Conservation (phyloP, 192 early-diverging fungal species). For the Piromyces finnis region DNA sequence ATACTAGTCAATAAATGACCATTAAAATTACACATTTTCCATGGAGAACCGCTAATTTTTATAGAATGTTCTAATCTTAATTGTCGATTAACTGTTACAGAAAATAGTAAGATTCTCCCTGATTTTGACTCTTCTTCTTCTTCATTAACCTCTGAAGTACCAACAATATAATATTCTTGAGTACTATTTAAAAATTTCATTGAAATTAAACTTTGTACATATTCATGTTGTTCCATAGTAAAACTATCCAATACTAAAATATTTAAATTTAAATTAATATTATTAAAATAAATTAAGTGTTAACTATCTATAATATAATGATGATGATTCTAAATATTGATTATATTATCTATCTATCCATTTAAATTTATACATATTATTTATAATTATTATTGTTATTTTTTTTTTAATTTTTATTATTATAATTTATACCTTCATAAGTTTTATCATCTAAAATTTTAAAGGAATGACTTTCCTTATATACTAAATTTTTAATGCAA, state of each 20-base stretch:
- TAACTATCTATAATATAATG: no score
- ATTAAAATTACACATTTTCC: slow-evolving; percentile 51
- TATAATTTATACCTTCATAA: slow-evolving; percentile 51
- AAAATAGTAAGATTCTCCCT: slow-evolving; percentile 55
- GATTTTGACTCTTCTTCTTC: slow-evolving; percentile 39
- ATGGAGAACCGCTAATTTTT: slow-evolving; percentile 13
- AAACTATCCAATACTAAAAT: slow-evolving; percentile 17
- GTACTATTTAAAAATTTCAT: slow-evolving; percentile 13
- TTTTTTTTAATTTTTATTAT: no score
- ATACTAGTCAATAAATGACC: slow-evolving; percentile 47
- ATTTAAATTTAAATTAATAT: no score
- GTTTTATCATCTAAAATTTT: slow-evolving; percentile 50
- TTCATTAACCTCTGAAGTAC: slow-evolving; percentile 43
- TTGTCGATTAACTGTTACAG: slow-evolving; percentile 18
- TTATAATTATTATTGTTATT: neutral
- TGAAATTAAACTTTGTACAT: slow-evolving; percentile 18
- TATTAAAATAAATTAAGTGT: no score
- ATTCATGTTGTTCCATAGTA: slow-evolving; percentile 15
- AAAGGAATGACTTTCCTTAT: slow-evolving; percentile 25
- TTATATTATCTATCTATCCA: no score
- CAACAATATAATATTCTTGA: slow-evolving; percentile 43
- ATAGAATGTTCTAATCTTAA: slow-evolving; percentile 21
- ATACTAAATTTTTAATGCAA: slow-evolving; percentile 6
- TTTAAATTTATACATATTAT: no score
- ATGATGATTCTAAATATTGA: no score